Conservation (phyloP, 345 rosid genomes). For the Anacardium occidentale region DNA sequence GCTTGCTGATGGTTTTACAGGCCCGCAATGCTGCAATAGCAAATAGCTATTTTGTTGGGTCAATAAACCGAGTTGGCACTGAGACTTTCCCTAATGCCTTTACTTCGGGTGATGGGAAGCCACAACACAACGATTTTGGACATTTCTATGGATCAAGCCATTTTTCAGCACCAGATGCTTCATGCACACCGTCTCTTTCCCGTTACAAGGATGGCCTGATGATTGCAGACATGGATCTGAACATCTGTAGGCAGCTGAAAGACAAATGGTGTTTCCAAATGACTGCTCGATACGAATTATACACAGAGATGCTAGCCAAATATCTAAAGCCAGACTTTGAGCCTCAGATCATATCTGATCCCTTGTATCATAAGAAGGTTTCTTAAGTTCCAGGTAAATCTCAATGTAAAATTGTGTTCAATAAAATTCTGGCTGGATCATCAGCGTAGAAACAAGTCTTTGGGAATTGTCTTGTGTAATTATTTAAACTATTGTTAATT, state of each 20-base stretch:
- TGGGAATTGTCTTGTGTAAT: constrained; percentile 4
- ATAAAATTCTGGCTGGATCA: neutral
- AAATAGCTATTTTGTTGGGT: constrained; percentile 93
- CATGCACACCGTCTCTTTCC: constrained; percentile 84
- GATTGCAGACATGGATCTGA: constrained; percentile 86
- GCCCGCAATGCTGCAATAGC: constrained; percentile 96
- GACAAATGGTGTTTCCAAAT: constrained; percentile 95
- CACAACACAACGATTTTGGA: constrained; percentile 78
- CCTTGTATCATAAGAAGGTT: constrained; percentile 60
- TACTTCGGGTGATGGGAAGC: constrained; percentile 92
- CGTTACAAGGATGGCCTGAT: constrained; percentile 74
- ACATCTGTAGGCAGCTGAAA: constrained; percentile 85
- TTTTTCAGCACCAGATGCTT: constrained; percentile 93
- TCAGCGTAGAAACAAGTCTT: neutral
- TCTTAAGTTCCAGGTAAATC: constrained; percentile 32
- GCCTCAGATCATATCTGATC: constrained; percentile 77
- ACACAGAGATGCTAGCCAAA: constrained; percentile 51
- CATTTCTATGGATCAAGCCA: constrained; percentile 93
- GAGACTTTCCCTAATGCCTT: constrained; percentile 86
- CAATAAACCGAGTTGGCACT: constrained; percentile 96
- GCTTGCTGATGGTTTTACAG: constrained; percentile 34
- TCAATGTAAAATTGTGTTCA: constrained; percentile 6
- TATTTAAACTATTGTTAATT: neutral
- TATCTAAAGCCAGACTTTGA: constrained; percentile 72
- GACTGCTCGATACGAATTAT: constrained; percentile 80